Base-by-base conservation (phyloP, 495 filamentous ascomycete species). In the Chlorociboria aeruginascens region DNA sequence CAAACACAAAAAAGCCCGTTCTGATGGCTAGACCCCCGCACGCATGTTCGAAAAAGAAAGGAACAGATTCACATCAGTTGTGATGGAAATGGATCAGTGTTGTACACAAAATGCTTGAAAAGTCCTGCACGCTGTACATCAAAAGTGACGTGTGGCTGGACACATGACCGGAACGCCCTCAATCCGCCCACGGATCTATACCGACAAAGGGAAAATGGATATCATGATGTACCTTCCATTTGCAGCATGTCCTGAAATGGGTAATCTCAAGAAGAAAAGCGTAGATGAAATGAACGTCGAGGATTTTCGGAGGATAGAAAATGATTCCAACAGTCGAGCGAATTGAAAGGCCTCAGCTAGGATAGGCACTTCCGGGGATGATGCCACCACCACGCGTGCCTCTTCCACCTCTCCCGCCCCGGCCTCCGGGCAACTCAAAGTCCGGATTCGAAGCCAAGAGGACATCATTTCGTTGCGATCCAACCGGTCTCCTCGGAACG, bases 401-500 rank as follows among this genome's bases (percentile, higher is more conserved):
- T 25, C 45, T 50, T 39, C 50, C 42, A 20, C 38, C 43, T 13
- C 50, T 6, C 39, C 31, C 52, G 45, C 58, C 51, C 52, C 61
- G 32, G 53, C 53, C 49, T 39, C 57, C 65, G 3, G 67, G 67
- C 28, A 89, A 51, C 54, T 80, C 69, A 64, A 89, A 93, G 56
- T 89, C 84, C 4, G 84, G 84, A 58, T 88, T 87, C 40, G 72
- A 77, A 43, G 70, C 73, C 40, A 89, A 66, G 28, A 86, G 54
- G 36, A 82, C 62, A 56, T 86, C 76, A 66, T 67, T 51, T 69
- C 64, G 33, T 52, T 49, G 32, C 30, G 53, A 40, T 20, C 33
- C 45, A 20, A 43, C 43, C 46, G 60, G 47, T 20, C 52, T 42
- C 17, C 55, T 59, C n/a, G 68, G 61, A 48, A 71, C 63, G 12